These are phyloP conservation scores for Knufia petricola DNA, from an alignment of 2,329 filamentous ascomycete species.

Conservation along the genomic window DNA sequence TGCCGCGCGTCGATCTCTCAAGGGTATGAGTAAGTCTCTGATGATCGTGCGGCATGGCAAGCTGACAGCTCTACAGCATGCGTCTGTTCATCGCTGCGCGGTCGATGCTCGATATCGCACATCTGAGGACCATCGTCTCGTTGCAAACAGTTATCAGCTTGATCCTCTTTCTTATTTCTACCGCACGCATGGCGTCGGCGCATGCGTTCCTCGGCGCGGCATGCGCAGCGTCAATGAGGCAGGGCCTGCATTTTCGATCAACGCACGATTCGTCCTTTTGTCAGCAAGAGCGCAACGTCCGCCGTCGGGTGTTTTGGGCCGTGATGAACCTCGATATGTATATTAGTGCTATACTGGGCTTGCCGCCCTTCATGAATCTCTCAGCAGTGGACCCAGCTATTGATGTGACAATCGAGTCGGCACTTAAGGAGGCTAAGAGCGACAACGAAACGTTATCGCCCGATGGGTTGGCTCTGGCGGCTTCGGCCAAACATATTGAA, in stretches of 20 bases:
- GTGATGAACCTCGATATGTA: constrained; percentile 19
- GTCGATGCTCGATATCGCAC: constrained; percentile 14
- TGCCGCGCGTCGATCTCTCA: constrained; percentile 14
- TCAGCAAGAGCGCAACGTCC: constrained; percentile 8
- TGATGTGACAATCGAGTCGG: constrained; percentile 7
- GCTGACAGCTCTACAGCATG: constrained; percentile 11
- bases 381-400: constrained; percentile 15
- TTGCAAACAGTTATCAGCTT: constrained; percentile 14
- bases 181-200: constrained; percentile 13
- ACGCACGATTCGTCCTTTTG: constrained; percentile 9
- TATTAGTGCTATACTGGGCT: constrained; percentile 13
- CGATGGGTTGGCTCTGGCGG: constrained; percentile 12
- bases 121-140: constrained; percentile 10
- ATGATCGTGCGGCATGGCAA: not conserved
- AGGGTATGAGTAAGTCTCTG: too few relatives aligned
- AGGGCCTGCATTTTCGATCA: constrained; percentile 15
- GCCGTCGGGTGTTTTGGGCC: constrained; percentile 14
- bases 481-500: constrained; percentile 15
- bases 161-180: constrained; percentile 17
- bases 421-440: not conserved
- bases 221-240: constrained; percentile 13
- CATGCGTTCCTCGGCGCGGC: constrained; percentile 15
- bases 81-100: constrained; percentile 15
- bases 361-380: constrained; percentile 16
- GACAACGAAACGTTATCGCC: constrained; percentile 10